Base-by-base conservation (phyloP, 352 stramenopile species). In the Stramenopiles sp. region DNA sequence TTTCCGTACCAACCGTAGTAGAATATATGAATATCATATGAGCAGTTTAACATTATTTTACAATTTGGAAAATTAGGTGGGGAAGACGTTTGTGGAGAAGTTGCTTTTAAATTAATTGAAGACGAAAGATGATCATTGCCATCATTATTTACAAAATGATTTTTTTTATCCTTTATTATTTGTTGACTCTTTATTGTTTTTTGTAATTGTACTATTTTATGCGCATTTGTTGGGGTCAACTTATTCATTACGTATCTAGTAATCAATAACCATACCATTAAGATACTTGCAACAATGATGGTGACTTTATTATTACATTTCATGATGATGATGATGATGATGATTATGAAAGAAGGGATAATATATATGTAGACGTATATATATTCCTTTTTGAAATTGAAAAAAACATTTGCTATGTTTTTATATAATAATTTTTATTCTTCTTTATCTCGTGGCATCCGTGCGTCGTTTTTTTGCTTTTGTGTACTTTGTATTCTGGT, bases 1-100 rank as follows among this genome's bases (percentile, higher is more conserved):
- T 32, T 82, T 1, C 63, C 69, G 65, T 84, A 84, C 81, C 81
- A 84, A 1, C 80, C 63, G 77, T 84, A 84, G 73, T 84, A 84
- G 30, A 84, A 84, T 31, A 65, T 78, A 73, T 84, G 81, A 20
- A 84, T 80, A 23, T 74, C 27, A 27, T 80, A 78, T 30, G 63
- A 81, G 65, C 65, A 76, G 13, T 53, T 53, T 53, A 53, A 4
- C 38, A 53, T 53, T 4, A 13, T 53, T 53, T 53, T 53, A 53
- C 13, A 4, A 53, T 53, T 4, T 13, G 38, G 13, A 53, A 13
- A 4, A 53, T 53, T 4, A 4, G 38, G 13, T 13, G 38, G 38
- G 38, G 38, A 4, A 13, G 4, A 13, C 13, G 38, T 53, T 13
- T 4, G 4, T 53, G 13, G 38, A 53, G 13, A 4, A 13, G 13